Percentiles rank a stretch among this genome's conserved stretches.
Conservation (phyloP, 1,284 basidiomycete species). For the Pseudozyma pruni region DNA sequence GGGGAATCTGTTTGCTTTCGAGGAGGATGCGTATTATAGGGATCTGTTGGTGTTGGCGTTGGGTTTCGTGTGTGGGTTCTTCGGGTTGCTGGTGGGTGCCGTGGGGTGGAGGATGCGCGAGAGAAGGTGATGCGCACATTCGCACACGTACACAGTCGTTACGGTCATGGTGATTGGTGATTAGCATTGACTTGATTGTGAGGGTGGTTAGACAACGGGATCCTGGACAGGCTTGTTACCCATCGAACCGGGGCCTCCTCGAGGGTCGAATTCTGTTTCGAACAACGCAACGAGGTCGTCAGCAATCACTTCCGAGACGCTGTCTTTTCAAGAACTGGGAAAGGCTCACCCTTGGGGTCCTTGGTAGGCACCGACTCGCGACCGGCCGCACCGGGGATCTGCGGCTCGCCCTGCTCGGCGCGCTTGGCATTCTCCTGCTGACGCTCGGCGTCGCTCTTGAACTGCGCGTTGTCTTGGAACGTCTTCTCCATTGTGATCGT, state of each 20-base stretch:
- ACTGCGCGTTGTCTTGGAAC: conserved; percentile 42
- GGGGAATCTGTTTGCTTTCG: conserved; percentile 51
- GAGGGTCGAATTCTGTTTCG: conserved; percentile 43
- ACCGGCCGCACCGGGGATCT: conserved; percentile 47
- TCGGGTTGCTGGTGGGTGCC: conserved; percentile 26
- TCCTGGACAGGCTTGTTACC: conserved; percentile 53
- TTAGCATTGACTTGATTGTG: neutral
- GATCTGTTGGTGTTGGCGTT: conserved; percentile 54
- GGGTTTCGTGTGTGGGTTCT: conserved; percentile 49
- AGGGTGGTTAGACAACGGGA: conserved; percentile 37
- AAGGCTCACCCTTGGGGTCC: conserved; percentile 46
- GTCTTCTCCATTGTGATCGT: conserved; percentile 47
- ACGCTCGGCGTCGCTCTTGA: conserved; percentile 38
- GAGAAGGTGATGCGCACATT: conserved; percentile 30
- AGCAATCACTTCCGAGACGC: neutral
- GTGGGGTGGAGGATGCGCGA: conserved; percentile 47
- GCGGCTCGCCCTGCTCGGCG: conserved; percentile 44
- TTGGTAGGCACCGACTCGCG: conserved; percentile 47
- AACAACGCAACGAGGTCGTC: neutral
- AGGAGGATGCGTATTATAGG: conserved; percentile 48
- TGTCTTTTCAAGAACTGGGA: neutral
- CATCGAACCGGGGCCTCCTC: conserved; percentile 52
- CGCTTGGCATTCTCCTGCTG: conserved; percentile 43
- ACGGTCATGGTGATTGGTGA: neutral
- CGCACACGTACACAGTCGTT: too few species aligned